Base-by-base conservation (phyloP, 495 filamentous ascomycete genomes). In the Trichoderma erinaceum region DNA sequence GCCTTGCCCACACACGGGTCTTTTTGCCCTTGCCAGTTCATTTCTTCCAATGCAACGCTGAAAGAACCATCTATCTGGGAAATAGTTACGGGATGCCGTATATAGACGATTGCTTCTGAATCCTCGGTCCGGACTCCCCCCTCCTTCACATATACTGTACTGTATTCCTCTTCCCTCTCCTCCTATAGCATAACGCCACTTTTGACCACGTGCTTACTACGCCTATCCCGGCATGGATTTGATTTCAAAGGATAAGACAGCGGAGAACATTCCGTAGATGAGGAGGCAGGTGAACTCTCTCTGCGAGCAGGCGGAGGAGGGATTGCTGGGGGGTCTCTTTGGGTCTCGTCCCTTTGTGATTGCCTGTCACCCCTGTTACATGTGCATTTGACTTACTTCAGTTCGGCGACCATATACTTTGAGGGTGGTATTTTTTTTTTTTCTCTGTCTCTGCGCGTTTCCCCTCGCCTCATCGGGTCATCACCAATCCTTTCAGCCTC, bases 181-280 rank as follows among this genome's bases (percentile, higher is more conserved):
- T 32, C 56, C 56, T 32, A 12, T 61, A 61, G 56, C 12, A 32
- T 15, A 61, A 61, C 56, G 56, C 56, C 56, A 61, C 56, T 25
- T 32, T 61, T 12, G 35, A 61, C 56, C 56, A 61, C 56, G 56
- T 61, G 56, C 56, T 61, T 61, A 61, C 56, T 61, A 61, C 56
- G 56, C 56, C 56, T 8, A 15, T 61, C 56, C 23, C 56, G 25
- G 56, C 56, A 61, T 61, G 56, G 56, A 38, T 38, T 32, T 32
- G 27, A 61, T 61, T 61, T 25, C 56, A 13, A 11, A 29, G 56
- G 56, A 18, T 18, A 25, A 61, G 56, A 61, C 11, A 29, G 56
- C 35, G 35, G 35, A 38, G 35, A 38, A 38, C 35, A 38, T 38
- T 38, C 35, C 35, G 35, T 5, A 38, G 35, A 56, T 16, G 21